Evolutionary conservation across 1,284 basidiomycete genomes (phyloP).

Genomic region (Cutaneotrichosporon cutaneum): DNA sequence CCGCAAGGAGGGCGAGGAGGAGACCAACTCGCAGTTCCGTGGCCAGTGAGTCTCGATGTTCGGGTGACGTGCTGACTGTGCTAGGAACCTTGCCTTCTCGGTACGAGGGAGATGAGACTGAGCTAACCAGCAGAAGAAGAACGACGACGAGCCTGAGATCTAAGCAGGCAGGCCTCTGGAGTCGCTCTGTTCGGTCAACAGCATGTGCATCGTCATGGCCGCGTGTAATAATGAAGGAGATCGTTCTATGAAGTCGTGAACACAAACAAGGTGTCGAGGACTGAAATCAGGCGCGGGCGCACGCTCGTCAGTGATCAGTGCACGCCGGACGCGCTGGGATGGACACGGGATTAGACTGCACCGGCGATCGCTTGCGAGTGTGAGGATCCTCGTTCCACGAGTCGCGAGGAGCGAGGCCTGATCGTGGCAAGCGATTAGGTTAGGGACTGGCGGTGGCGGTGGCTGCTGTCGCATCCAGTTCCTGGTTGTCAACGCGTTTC

Average conservation of each 20-base stretch:
- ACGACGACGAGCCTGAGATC: constrained; percentile 29
- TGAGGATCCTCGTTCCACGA: neutral
- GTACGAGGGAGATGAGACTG: neutral
- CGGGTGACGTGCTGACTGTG: no score
- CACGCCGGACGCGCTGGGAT: no score
- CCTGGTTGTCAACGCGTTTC: no score
- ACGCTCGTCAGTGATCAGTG: neutral
- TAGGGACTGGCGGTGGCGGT: no score
- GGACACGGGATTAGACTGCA: no score
- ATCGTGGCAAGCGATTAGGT: no score
- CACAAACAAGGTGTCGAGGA: neutral
- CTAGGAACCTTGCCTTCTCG: constrained; percentile 25
- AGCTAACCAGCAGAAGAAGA: constrained; percentile 9
- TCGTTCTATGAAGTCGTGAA: constrained; percentile 2
- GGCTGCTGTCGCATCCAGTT: no score
- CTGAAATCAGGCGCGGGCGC: neutral
- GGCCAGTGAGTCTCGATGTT: no score
- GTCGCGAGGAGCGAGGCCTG: no score
- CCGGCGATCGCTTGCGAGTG: no score
- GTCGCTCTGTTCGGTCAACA: constrained; percentile 1
- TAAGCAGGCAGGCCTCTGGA: constrained; percentile 9
- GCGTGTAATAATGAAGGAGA: constrained; percentile 12
- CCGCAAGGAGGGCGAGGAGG: constrained; percentile 36
- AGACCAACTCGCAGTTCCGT: constrained; percentile 21
- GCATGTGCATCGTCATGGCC: constrained; percentile 14